Percentiles rank a stretch among this genome's conserved stretches.
These are phyloP conservation scores for Chenopodium berlandieri DNA, from an alignment of 148 eudicot genomes.

Conservation along the genomic window DNA sequence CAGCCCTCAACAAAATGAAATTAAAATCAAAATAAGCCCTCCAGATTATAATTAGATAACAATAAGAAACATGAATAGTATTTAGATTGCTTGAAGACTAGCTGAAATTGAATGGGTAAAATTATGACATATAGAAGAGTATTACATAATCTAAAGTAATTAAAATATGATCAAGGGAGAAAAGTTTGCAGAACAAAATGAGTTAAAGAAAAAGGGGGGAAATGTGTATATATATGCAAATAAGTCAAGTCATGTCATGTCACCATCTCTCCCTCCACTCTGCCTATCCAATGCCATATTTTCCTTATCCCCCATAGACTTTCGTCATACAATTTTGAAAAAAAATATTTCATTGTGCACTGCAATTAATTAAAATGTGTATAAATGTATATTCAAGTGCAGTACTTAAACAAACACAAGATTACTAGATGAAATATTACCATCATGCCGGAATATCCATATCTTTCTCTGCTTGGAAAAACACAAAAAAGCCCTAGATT, in stretches of 20 bases:
- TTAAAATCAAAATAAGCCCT: neutral
- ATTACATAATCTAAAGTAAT: neutral
- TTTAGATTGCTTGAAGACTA: neutral
- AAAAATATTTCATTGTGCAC: neutral
- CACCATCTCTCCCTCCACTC: too few relatives aligned
- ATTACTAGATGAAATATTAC: constrained; percentile 28
- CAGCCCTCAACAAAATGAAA: neutral
- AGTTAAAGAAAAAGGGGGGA: too few relatives aligned
- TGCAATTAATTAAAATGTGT: neutral
- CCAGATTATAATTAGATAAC: too few relatives aligned
- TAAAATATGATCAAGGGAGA: too few relatives aligned
- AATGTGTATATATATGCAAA: too few relatives aligned
- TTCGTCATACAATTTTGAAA: neutral
- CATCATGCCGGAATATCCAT: constrained; percentile 77
- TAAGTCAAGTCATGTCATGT: too few relatives aligned
- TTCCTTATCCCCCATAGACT: too few relatives aligned
- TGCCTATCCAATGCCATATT: too few relatives aligned
- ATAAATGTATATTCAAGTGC: neutral
- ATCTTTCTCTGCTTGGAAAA: constrained; percentile 79
- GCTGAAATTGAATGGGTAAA: too few relatives aligned
- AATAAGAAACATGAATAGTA: neutral
- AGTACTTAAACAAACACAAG: neutral
- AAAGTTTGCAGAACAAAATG: too few relatives aligned
- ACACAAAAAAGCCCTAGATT: constrained; percentile 69
- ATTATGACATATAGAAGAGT: too few relatives aligned